Base-by-base conservation (phyloP, 805 yeast species). In the Metschnikowia borealis region DNA sequence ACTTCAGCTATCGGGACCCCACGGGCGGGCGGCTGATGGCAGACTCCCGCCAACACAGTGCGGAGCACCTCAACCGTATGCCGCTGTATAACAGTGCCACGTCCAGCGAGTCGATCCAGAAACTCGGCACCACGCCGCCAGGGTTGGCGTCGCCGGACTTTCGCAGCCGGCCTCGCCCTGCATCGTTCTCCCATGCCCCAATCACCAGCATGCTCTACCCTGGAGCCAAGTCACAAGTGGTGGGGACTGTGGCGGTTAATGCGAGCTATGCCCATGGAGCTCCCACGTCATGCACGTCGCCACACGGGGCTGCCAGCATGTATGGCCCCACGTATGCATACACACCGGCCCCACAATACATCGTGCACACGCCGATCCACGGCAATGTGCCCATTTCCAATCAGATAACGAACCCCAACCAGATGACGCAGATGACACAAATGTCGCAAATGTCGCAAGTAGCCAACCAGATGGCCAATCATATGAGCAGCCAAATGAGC, bases 91-190 rank as follows among this genome's bases (percentile, higher is more conserved):
- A 46, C 14, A 49, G 52, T 18, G 23, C 37, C 14, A 47, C 45
- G 3, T 44, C 52, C 5, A 38, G 23, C 17, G 51, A 44, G 5
- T 38, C 47, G 0, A 18, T 38, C 7, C 35, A 38, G 11, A 46
- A 43, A 6, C 7, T 35, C 5, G 42, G 38, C 11, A 26, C 44
- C 18, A 26, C 43, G 32, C 50, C 49, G 47, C 52, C 54, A 26
- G 36, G 29, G 14, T 50, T 48, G 33, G 42, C 32, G 31, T 43
- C 51, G 29, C 56, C 54, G 20, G 40, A 50, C 20, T 34, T 34
- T n/a, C 33, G 10, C 37, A 31, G 44, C 14, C 52, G 54, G n/a
- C 56, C 56, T 4, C 44, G 55, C 26, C 56, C 54, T 2, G 49
- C 54, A 13, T 48, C 51, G 15, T 53, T 53, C 20, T 48, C 52